Base-by-base conservation (phyloP, 805 yeast species). In the Yamadazyma insecticola region DNA sequence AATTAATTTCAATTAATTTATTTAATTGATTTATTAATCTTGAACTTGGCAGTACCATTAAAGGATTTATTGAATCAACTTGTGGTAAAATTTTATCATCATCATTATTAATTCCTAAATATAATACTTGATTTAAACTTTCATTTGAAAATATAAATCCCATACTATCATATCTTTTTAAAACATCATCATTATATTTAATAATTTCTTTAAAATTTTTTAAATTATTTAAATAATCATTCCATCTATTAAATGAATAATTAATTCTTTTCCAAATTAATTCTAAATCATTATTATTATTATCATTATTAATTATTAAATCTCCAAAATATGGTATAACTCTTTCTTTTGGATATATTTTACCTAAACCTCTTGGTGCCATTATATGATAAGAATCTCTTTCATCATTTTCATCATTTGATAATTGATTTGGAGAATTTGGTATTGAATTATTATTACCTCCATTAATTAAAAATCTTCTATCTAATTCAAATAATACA, bases 241-340 rank as follows among this genome's bases (percentile, higher is more conserved):
- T 75, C 97, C 97, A 90, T 49, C 92, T 76, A 34, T 70, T 75
- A 47, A 87, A 78, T 0, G 94, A 81, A 32, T 79, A 77, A 36
- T 74, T 70, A 4, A 88, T 76, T 29, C 85, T 70, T 43, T 74
- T 78, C 41, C 85, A 74, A 37, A 78, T 73, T 27, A 74, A 70
- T 37, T 80, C 84, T 40, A 83, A 72, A 29, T 77, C 80, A 36
- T 63, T 62, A 30, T 79, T 55, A 15, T 67, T 61, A 3, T 53
- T 34, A 3, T 46, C 33, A 16, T 36, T 32, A 41, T 62, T 62
- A 12, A 87, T 76, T 7, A 77, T 65, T 41, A 89, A 64, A 51
- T 89, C 97, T 8, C 96, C 97, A 60, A 86, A 89, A 50, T 79
- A 89, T 1, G 97, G 96, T 27, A 90, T 78, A 9, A 84, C 94